These are phyloP conservation scores for Cladophialophora psammophila DNA, from an alignment of 2,329 filamentous ascomycete species.

Conservation along the genomic window DNA sequence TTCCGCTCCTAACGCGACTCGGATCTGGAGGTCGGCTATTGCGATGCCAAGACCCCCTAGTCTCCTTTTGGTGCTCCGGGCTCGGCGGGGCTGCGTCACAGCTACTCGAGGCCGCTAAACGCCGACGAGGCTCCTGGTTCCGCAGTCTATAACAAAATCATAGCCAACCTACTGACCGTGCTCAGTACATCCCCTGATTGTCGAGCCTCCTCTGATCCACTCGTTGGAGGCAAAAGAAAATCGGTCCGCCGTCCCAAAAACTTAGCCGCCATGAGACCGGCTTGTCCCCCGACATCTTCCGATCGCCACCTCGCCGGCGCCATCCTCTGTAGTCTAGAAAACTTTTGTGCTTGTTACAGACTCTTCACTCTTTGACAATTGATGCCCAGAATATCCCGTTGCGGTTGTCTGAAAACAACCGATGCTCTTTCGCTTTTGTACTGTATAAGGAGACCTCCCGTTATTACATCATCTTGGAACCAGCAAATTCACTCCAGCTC, in stretches of 20 bases:
- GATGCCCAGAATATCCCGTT: neutral
- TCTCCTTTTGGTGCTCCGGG: too few species aligned
- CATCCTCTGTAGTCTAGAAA: constrained; percentile 12
- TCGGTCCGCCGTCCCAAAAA: neutral
- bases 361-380: neutral
- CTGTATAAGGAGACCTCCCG: neutral
- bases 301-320: neutral
- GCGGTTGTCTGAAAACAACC: neutral
- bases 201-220: too few species aligned
- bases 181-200: too few species aligned
- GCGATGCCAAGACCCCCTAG: too few species aligned
- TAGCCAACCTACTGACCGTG: too few species aligned
- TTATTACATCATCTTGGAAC: constrained; percentile 62
- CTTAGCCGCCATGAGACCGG: neutral
- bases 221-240: neutral
- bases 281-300: neutral
- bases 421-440: neutral
- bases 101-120: too few species aligned
- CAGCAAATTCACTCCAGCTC: constrained; percentile 95
- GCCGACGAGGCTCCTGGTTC: too few species aligned
- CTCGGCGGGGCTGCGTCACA: too few species aligned
- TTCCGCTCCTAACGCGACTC: constrained; percentile 1
- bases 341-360: constrained; percentile 7
- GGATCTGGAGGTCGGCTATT: constrained; percentile 13
- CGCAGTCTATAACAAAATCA: too few species aligned